Base-by-base conservation (phyloP, 2,329 filamentous ascomycete species). In the Colletotrichum liaoningense region DNA sequence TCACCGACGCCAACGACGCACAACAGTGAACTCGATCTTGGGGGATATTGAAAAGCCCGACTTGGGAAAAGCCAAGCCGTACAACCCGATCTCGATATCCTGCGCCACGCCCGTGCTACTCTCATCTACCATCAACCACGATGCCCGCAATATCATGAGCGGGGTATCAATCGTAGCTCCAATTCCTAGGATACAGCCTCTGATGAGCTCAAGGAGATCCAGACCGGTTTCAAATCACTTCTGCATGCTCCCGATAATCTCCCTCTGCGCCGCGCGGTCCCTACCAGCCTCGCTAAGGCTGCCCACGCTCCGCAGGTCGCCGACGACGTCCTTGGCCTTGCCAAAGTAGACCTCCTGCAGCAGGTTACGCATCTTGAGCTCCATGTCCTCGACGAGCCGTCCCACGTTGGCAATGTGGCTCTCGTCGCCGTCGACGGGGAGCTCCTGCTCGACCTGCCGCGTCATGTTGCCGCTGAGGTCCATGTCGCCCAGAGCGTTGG, bases 281-380 rank as follows among this genome's bases (percentile, higher is more conserved):
- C 90, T 91, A 80, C 94, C 95, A 52, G 93, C 92, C 84, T 98
- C 95, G 76, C 94, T 97, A 82, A 98, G 85, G 75, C 93, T 92
- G 64, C 92, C 91, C 76, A 97, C 89, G 84, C 95, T 98, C 82
- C 97, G 90, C 84, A 99, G 85, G 83, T 99, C 96, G 68, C 96
- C 97, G 4, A 99, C 96, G 3, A 99, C 95, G 84, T 99, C 97
- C 89, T 97, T 98, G 68, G 97, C 96, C 88, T 99, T 99, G 81
- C 97, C 97, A 85, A 99, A 99, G 86, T 99, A 99, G 63, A 99
- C 97, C 85, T 99, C 97, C 88, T 99, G 96, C 82, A 99, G 87
- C 83, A 98, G 84, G 84, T 99, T 99, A 77, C 97, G 91, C 97
- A 99, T 98, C 89, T 98, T 98, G 82, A 98, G 91, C 86, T 99